These are phyloP conservation scores for Phytopythium boreale DNA, from an alignment of 352 stramenopile species.

Conservation along the genomic window DNA sequence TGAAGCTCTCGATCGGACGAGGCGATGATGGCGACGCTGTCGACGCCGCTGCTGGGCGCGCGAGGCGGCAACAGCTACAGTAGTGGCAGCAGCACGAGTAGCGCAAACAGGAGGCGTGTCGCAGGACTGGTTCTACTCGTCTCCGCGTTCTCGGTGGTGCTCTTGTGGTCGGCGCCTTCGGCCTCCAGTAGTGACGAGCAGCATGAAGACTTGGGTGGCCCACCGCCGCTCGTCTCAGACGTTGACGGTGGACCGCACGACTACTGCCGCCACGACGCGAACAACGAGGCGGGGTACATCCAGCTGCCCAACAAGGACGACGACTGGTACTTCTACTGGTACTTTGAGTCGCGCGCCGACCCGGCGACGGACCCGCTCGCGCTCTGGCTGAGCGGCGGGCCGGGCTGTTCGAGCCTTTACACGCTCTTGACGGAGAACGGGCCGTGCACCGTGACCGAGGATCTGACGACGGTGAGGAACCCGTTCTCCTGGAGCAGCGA, in stretches of 20 bases:
- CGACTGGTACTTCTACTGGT: conserved; percentile 74
- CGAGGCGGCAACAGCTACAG: neutral
- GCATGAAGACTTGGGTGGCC: neutral
- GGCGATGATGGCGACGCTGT: conserved; percentile 1
- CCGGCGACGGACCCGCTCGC: conserved; percentile 44
- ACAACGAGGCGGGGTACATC: conserved; percentile 49
- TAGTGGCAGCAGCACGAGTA: neutral
- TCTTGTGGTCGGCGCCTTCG: neutral
- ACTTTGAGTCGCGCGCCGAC: conserved; percentile 35
- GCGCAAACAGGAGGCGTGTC: neutral
- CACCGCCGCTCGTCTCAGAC: neutral
- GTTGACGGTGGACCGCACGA: neutral
- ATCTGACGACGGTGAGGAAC: conserved; percentile 30
- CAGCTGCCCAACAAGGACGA: conserved; percentile 47
- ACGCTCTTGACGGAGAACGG: conserved; percentile 59
- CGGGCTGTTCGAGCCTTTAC: conserved; percentile 58
- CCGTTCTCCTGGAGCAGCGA: conserved; percentile 47
- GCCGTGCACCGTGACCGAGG: conserved; percentile 33
- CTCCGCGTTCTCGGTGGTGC: neutral
- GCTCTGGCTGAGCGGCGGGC: conserved; percentile 64
- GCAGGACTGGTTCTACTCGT: neutral
- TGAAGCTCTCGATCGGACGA: neutral
- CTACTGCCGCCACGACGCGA: conserved; percentile 1
- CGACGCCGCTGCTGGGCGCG: conserved; percentile 3
- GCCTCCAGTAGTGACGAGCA: neutral